Evolutionary conservation across 1,284 basidiomycete species (phyloP).

Genomic region (Flammula alnicola): DNA sequence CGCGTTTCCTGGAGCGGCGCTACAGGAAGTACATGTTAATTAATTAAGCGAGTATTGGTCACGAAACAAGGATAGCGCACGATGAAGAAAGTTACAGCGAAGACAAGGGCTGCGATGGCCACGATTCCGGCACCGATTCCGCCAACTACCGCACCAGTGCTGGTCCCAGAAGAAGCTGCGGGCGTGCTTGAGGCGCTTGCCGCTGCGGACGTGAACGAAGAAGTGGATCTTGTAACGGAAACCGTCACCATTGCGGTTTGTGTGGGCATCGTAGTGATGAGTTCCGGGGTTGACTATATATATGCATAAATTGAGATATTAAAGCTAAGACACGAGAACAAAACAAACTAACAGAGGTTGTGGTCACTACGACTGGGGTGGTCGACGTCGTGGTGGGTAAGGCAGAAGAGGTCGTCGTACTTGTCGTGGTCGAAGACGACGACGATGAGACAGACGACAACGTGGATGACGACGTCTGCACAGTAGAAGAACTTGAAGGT

Average conservation of each 20-base stretch:
- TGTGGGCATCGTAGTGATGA: conserved; percentile 6
- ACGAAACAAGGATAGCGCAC: conserved; percentile 40
- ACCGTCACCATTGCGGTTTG: conserved; percentile 10
- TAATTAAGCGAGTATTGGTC: not conserved
- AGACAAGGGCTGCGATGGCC: conserved; percentile 51
- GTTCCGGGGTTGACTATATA: not conserved
- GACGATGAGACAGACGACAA: conserved; percentile 1
- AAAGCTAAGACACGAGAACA: not conserved
- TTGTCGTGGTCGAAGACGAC: not conserved
- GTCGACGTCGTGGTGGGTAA: no score
- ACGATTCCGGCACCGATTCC: conserved; percentile 62
- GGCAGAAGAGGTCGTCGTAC: not conserved
- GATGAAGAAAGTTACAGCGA: conserved; percentile 57
- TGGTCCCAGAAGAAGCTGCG: conserved; percentile 21
- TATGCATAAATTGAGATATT: not conserved
- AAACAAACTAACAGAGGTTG: not conserved
- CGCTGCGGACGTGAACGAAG: conserved; percentile 9
- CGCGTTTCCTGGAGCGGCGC: conserved; percentile 50
- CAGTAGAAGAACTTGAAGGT: conserved; percentile 1
- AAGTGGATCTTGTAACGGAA: conserved; percentile 6
- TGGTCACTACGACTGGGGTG: conserved; percentile 6
- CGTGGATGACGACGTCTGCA: conserved; percentile 3
- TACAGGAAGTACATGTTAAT: conserved; percentile 26
- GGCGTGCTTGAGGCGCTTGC: conserved; percentile 4
- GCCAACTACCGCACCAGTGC: conserved; percentile 52